Base-by-base conservation (phyloP, 1,139 yeast genomes). In the Sugiyamaella grinbergsii region DNA sequence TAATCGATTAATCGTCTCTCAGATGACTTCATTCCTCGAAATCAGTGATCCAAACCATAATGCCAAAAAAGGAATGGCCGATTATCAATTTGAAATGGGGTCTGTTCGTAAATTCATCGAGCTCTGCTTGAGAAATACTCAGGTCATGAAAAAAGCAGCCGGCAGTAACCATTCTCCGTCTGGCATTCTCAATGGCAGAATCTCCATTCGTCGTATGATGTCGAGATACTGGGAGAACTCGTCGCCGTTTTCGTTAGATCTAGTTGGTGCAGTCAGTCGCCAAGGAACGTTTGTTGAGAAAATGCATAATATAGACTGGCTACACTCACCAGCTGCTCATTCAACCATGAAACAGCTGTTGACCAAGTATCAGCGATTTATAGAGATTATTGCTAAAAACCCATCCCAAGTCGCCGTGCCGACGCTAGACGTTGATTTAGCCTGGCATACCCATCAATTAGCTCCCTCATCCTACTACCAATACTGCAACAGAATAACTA, bases 391-490 rank as follows among this genome's bases (percentile, higher is more conserved):
- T 10, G 41, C 47, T 18, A 36, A 50, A 10, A 38, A 51, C 18
- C 56, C 55, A 8, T 47, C 38, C 7, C 31, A 40, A 15, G 56
- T 63, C 48, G 57, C 67, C 19, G 71, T 73, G 1, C 76, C 77
- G 0, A 71, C 76, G 0, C 59, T 72, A 48, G 77, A 73, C 49
- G 67, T 73, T 28, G 76, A 73, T 52, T 60, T 73, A 37, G 61
- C 69, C 1, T 73, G 77, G 76, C 75, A 71, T 50, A 72, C 76
- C 6, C 75, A 73, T 53, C 74, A 70, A 51, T 59, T 73, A 26
- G 58, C 63, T 3, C 63, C 67, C 38, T 47, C 42, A 16, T 56
- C 56, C 22, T 73, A 73, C 54, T 60, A 62, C 41, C 45, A 57
- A 1, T 65, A 62, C 46, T 66, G 69, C 43, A 45, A 51, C 24